phyloP scores from a whole-genome alignment of 768 basidiomycete genomes.

The Boletus reticuloceps region DNA sequence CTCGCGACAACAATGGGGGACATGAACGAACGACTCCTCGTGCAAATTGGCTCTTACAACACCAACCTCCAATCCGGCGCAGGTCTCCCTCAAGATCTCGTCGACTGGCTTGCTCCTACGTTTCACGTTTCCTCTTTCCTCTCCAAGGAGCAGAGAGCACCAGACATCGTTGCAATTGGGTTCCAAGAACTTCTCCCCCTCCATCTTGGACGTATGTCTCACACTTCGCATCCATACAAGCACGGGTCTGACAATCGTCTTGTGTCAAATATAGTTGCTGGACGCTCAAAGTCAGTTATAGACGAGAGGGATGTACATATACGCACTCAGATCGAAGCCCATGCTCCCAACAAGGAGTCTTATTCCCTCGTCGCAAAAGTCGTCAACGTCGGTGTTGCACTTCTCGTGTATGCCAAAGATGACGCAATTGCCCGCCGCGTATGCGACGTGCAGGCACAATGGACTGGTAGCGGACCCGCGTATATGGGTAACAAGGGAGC shows the following conservation, averaged over 20 bases:
- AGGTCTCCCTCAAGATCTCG: conserved; percentile 79
- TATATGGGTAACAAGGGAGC: conserved; percentile 97
- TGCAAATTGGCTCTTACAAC: conserved; percentile 89
- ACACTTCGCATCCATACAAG: neutral
- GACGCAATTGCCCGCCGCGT: conserved; percentile 58
- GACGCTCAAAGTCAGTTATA: conserved; percentile 69
- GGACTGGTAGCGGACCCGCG: conserved; percentile 70
- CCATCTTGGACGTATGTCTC: conserved; percentile 76
- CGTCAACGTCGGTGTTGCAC: conserved; percentile 83
- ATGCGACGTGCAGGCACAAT: conserved; percentile 65
- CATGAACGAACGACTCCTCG: conserved; percentile 42
- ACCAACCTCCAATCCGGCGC: conserved; percentile 80
- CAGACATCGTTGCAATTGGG: conserved; percentile 87
- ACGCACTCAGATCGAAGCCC: conserved; percentile 65
- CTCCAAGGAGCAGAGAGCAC: conserved; percentile 57
- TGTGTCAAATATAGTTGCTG: conserved; percentile 55
- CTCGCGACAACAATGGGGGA: conserved; percentile 9
- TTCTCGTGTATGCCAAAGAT: conserved; percentile 85
- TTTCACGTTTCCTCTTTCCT: conserved; percentile 74
- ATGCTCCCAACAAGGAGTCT: conserved; percentile 67
- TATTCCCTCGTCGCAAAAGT: conserved; percentile 79
- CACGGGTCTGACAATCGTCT: conserved; percentile 4
- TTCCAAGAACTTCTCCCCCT: conserved; percentile 93
- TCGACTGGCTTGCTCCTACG: conserved; percentile 88
- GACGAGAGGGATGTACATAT: conserved; percentile 69